These are phyloP conservation scores for Clonostachys chloroleuca DNA, from an alignment of 2,329 filamentous ascomycete genomes.

Conservation along the genomic window DNA sequence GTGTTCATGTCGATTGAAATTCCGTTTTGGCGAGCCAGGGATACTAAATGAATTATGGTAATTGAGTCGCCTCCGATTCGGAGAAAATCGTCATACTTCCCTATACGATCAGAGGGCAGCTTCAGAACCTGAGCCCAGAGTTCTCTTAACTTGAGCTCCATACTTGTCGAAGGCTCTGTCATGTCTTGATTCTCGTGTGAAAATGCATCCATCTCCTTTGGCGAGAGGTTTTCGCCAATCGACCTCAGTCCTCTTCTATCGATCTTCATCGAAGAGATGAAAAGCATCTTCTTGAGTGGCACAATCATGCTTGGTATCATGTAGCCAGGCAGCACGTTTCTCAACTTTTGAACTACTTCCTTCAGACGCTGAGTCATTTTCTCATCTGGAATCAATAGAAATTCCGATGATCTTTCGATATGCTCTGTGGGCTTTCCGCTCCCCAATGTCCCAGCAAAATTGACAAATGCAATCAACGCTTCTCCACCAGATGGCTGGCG, in stretches of 20 bases:
- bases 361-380: no score
- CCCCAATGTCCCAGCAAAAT: no score
- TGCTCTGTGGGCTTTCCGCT: no score
- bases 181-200: constrained; percentile 13
- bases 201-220: constrained; percentile 25
- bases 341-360: background rate
- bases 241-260: constrained; percentile 6
- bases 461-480: background rate
- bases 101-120: constrained; percentile 12
- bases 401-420: no score
- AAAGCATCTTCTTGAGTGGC: constrained; percentile 5
- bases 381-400: no score
- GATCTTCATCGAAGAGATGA: constrained; percentile 8
- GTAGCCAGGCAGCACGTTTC: constrained; percentile 4
- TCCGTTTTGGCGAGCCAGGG: background rate
- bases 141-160: background rate
- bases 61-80: constrained; percentile 8
- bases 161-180: constrained; percentile 1
- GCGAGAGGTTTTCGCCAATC: constrained; percentile 25
- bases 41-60: constrained; percentile 4
- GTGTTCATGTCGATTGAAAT: background rate
- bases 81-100: constrained; percentile 7
- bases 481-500: no score
- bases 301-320: constrained; percentile 7
- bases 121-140: constrained; percentile 33